These are phyloP conservation scores for Albatrellus ellisii DNA, from an alignment of 768 basidiomycete genomes.

Conservation along the genomic window DNA sequence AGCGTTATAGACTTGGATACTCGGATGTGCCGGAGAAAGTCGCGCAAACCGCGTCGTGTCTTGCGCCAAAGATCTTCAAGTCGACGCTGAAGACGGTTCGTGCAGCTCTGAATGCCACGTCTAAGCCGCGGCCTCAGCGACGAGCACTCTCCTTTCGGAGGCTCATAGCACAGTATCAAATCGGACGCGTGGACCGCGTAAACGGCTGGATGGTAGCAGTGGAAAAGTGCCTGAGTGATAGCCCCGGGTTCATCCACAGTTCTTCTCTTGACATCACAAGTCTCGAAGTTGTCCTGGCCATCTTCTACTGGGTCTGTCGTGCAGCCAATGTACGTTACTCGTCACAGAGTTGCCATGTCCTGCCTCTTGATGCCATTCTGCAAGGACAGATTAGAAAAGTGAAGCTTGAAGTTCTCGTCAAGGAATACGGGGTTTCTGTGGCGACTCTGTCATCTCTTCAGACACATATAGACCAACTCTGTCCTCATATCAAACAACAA, in stretches of 20 bases:
- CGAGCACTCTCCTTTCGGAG: constrained; percentile 20
- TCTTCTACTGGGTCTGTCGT: constrained; percentile 11
- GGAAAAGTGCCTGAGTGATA: constrained; percentile 3
- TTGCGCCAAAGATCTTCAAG: constrained; percentile 18
- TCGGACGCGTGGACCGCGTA: constrained; percentile 5
- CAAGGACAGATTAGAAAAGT: background rate
- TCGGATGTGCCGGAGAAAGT: constrained; percentile 18
- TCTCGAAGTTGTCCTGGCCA: constrained; percentile 4
- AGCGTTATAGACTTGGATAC: constrained; percentile 16
- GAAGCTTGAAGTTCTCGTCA: background rate
- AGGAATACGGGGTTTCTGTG: background rate
- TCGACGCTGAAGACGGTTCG: constrained; percentile 17
- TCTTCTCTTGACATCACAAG: background rate
- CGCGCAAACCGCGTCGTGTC: constrained; percentile 22
- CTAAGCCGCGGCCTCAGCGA: constrained; percentile 7
- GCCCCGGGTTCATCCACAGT: constrained; percentile 3
- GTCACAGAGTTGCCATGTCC: background rate
- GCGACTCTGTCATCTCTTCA: background rate
- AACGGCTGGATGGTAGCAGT: constrained; percentile 10
- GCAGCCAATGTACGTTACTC: background rate
- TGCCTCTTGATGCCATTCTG: background rate
- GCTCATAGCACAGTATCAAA: constrained; percentile 2
- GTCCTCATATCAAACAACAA: background rate
- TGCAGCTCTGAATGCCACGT: constrained; percentile 12
- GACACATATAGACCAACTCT: background rate